Percentiles rank a stretch among this genome's conserved stretches.
These are phyloP conservation scores for Dicorynia guianensis DNA, from an alignment of 306 rosid genomes.

Conservation along the genomic window DNA sequence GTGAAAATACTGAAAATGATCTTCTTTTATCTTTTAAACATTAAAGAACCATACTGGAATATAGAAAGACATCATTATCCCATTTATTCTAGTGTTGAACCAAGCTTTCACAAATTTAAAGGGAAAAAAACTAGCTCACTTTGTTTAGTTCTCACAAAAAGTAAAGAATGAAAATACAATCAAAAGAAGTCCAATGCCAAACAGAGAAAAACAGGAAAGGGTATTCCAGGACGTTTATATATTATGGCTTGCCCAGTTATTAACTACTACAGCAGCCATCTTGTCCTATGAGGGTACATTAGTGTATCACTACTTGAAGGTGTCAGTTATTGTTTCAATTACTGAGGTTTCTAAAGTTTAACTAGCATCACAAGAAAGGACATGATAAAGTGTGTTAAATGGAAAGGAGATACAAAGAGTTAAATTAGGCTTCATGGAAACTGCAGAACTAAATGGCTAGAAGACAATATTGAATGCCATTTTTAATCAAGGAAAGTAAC, in stretches of 20 bases:
- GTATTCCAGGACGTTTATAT: neutral
- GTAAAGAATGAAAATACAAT: neutral
- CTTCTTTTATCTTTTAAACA: neutral
- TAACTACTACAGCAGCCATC: slow-evolving; percentile 19
- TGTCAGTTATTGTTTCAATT: too few relatives aligned
- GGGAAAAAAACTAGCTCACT: neutral
- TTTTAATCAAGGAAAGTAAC: slow-evolving; percentile 31
- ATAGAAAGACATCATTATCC: slow-evolving; percentile 1
- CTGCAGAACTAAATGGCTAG: slow-evolving; percentile 16
- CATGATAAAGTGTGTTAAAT: slow-evolving; percentile 11
- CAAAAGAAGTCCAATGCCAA: slow-evolving; percentile 12
- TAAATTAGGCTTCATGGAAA: slow-evolving; percentile 19
- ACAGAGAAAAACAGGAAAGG: slow-evolving; percentile 24
- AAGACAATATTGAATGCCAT: slow-evolving; percentile 34
- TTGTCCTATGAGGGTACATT: slow-evolving; percentile 9
- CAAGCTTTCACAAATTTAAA: neutral
- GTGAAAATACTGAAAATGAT: slow-evolving; percentile 23
- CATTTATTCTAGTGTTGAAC: slow-evolving; percentile 34
- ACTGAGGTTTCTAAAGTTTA: slow-evolving; percentile 23
- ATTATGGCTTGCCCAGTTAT: neutral
- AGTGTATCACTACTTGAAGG: neutral
- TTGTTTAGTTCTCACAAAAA: slow-evolving; percentile 1
- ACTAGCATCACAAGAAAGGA: slow-evolving; percentile 6
- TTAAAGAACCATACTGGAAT: slow-evolving; percentile 3
- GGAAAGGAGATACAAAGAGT: slow-evolving; percentile 17